Evolutionary conservation across 1,139 yeast genomes (phyloP), one percentile per base, ranked within the genome.

Genomic region (Tardiomyces depauwii): DNA sequence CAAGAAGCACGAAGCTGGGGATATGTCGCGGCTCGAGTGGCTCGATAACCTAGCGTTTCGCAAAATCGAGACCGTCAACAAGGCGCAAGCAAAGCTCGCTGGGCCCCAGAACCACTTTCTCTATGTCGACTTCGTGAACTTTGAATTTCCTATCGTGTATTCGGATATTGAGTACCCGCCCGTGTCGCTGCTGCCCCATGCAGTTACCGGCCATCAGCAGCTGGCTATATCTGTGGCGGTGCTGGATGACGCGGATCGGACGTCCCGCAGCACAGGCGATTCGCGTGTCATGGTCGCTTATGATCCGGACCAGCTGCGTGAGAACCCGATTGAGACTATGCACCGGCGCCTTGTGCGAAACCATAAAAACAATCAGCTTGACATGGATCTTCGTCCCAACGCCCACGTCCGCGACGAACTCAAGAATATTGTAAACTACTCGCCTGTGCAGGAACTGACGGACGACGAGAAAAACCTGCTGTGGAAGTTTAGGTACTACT

Each of bases 401-500:
- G 84, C 96, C 1, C 83, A 81, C 55, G 71, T 82, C 39, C 71
- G 96, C 53, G 91, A 83, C 53, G 83, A 84, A 53, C 70, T 91
- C 45, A 70, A 78, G 49, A 72, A 54, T 46, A 84, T 89, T 3
- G 69, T 89, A 45, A 71, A 73, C 33, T 86, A 81, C 55, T 91
- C 96, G 1, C 88, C 96, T 2, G 91, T 87, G 41, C 82, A 85
- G 44, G 87, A 81, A 55, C 69, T 91, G 43, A 74, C 81, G 6
- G 89, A 84, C 46, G 80, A 83, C 58, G 97, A 91, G 54, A 88
- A 85, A 67, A 88, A 88, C 53, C 66, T 88, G 56, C 74, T 93
- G 16, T 91, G 97, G 97, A 85, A 85, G 63, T 91, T 84, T 63
- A 69, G 98, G 46, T 91, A 86, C 66, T 89, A 82, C 62, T 73